Evolutionary conservation across 2,329 filamentous ascomycete species (phyloP).

Genomic region (Xenoacremonium recifei): DNA sequence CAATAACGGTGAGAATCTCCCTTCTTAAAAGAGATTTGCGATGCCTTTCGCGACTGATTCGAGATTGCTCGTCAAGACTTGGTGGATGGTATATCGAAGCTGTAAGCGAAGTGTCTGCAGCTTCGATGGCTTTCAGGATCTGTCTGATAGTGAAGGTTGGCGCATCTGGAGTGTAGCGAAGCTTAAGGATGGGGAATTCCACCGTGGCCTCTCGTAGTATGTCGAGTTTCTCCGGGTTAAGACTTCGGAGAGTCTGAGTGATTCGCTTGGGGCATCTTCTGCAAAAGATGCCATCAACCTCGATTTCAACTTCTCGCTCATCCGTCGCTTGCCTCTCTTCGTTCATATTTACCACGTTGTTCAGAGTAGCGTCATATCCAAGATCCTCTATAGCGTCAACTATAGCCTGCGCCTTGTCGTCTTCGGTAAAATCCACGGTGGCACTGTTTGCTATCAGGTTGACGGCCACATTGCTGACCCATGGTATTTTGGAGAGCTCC

Average conservation of each 20-base stretch:
- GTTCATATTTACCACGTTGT: constrained; percentile 45
- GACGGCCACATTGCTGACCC: constrained; percentile 57
- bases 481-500: constrained; percentile 54
- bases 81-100: constrained; percentile 76
- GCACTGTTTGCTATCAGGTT: constrained; percentile 69
- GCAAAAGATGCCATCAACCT: constrained; percentile 73
- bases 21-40: constrained; percentile 66
- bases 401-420: constrained; percentile 31
- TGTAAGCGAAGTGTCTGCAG: constrained; percentile 63
- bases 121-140: constrained; percentile 67
- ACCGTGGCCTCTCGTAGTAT: constrained; percentile 56
- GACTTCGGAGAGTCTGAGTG: constrained; percentile 49
- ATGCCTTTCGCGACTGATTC: constrained; percentile 68
- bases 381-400: constrained; percentile 56
- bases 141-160: constrained; percentile 73
- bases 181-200: constrained; percentile 63
- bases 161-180: constrained; percentile 68
- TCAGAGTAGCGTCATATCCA: constrained; percentile 64
- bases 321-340: constrained; percentile 36
- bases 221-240: constrained; percentile 47
- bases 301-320: constrained; percentile 61
- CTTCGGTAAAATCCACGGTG: constrained; percentile 51
- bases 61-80: constrained; percentile 79
- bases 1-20: constrained; percentile 64
- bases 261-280: constrained; percentile 65